Percentiles rank a stretch among this genome's conserved stretches.
These are phyloP conservation scores for Penicillium robsamsonii DNA, from an alignment of 495 filamentous ascomycete species.

Conservation along the genomic window DNA sequence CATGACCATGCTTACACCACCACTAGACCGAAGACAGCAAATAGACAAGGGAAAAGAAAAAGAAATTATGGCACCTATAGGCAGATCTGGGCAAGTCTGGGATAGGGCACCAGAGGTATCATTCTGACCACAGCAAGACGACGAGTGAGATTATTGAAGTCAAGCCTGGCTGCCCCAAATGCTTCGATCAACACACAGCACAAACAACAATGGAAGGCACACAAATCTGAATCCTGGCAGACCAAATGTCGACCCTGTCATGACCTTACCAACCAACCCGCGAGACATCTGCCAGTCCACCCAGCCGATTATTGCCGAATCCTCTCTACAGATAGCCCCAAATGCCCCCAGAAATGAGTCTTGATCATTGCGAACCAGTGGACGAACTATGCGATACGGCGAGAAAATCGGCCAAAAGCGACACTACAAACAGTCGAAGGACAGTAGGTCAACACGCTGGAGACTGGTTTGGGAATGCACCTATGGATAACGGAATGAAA, in stretches of 20 bases:
- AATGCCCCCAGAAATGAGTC: not conserved
- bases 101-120: not conserved
- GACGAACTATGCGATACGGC: not conserved
- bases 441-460: not conserved
- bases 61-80: not conserved
- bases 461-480: too few species aligned
- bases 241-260: not conserved
- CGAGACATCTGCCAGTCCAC: not conserved
- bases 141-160: too few species aligned
- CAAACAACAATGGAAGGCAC: too few species aligned
- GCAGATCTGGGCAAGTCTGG: not conserved
- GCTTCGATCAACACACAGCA: too few species aligned
- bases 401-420: not conserved
- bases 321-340: not conserved
- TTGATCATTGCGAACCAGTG: not conserved
- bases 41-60: not conserved
- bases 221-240: too few species aligned
- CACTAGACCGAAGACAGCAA: not conserved
- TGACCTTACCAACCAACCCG: not conserved
- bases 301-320: not conserved
- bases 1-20: not conserved
- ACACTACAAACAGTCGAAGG: not conserved
- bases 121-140: not conserved
- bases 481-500: too few species aligned
- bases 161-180: too few species aligned